Percentiles rank a stretch among this genome's conserved stretches.
These are phyloP conservation scores for Pneumocystis oryctolagi DNA, from an alignment of 1,139 yeast species.

Conservation along the genomic window DNA sequence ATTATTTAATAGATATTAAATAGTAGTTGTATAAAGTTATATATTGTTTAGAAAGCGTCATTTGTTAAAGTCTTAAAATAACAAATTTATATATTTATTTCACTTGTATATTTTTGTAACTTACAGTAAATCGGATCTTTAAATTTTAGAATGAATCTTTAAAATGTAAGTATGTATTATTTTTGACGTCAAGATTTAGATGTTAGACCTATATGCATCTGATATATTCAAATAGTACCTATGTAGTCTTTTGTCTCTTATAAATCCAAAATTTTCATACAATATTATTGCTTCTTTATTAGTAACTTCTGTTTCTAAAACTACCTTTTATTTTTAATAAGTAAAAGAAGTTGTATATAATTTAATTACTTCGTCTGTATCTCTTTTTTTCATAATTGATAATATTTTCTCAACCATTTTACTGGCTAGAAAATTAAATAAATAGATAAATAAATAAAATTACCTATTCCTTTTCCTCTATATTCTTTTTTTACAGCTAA, in stretches of 20 bases:
- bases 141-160: neutral
- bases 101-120: neutral
- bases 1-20: conserved; percentile 7
- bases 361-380: conserved; percentile 49
- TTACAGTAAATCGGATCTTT: neutral
- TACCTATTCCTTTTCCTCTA: conserved; percentile 56
- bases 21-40: conserved; percentile 8
- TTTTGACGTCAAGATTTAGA: conserved; percentile 50
- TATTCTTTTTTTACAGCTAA: conserved; percentile 59
- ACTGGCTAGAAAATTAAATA: conserved; percentile 33
- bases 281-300: conserved; percentile 61
- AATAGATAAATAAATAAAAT: neutral
- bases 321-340: conserved; percentile 26
- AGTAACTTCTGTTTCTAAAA: conserved; percentile 79
- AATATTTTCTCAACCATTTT: conserved; percentile 49
- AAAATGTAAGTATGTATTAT: neutral
- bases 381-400: conserved; percentile 43
- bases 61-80: too few species aligned
- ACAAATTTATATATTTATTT: neutral
- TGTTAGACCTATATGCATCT: conserved; percentile 44
- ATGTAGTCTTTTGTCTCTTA: conserved; percentile 64
- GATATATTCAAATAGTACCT: conserved; percentile 82
- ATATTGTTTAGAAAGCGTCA: too few species aligned
- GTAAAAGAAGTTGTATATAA: neutral
- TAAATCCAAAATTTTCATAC: conserved; percentile 77